These are phyloP conservation scores for Eucalyptus polyanthemos DNA, from an alignment of 345 rosid species.

Conservation along the genomic window DNA sequence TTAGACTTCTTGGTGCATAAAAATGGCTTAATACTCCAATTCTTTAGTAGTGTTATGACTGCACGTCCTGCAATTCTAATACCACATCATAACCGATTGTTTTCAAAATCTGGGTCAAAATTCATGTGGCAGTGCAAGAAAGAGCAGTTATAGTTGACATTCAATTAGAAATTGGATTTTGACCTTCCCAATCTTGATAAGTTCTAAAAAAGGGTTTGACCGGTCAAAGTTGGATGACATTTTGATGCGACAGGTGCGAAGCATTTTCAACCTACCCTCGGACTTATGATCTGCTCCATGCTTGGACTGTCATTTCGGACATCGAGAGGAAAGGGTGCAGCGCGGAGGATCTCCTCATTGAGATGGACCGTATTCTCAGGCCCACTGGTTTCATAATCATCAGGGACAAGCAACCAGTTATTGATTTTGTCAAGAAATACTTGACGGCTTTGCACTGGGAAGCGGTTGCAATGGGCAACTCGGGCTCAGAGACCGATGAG, in stretches of 20 bases:
- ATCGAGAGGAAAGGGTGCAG: conserved; percentile 69
- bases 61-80: background rate
- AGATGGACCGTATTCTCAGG: conserved; percentile 93
- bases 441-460: conserved; percentile 79
- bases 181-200: background rate
- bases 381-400: conserved; percentile 74
- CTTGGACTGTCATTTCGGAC: conserved; percentile 62
- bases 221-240: background rate
- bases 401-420: conserved; percentile 50
- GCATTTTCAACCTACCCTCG: conserved; percentile 87
- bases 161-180: background rate
- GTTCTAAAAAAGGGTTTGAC: background rate
- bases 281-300: conserved; percentile 84
- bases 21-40: background rate
- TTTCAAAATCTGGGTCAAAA: background rate
- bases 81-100: background rate
- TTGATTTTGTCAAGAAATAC: conserved; percentile 62
- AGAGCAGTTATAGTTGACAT: background rate
- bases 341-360: conserved; percentile 63
- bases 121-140: background rate
- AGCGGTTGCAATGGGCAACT: conserved; percentile 36
- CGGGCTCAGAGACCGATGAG: conserved; percentile 23
- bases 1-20: background rate
- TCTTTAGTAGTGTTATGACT: background rate
- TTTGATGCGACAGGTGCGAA: conserved; percentile 58